Conservation (phyloP, 768 basidiomycete genomes). For the Mycena venus region DNA sequence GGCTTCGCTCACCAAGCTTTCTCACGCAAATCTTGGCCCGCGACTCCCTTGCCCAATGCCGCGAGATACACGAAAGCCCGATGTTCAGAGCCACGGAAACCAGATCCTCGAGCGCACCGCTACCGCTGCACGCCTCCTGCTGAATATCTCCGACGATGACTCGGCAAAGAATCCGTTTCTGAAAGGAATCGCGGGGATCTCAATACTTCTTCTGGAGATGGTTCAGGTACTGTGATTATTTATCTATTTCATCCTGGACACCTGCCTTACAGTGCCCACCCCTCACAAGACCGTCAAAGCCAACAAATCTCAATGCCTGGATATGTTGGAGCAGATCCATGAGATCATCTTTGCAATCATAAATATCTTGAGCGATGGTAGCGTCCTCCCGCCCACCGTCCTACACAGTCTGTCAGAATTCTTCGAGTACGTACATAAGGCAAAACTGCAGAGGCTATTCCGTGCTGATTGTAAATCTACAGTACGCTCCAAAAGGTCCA, state of each 20-base stretch:
- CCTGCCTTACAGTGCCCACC: background rate
- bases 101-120: background rate
- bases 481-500: constrained; percentile 21
- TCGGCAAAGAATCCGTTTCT: constrained; percentile 3
- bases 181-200: constrained; percentile 18
- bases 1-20: no score
- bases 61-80: background rate
- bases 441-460: no score
- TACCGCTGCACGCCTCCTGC: background rate
- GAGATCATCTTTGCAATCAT: constrained; percentile 5
- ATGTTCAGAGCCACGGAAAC: background rate
- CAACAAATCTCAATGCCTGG: constrained; percentile 8
- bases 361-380: background rate
- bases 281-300: constrained; percentile 16
- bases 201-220: constrained; percentile 8
- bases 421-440: background rate
- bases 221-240: background rate
- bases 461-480: no score
- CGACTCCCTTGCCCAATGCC: constrained; percentile 7
- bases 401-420: background rate
- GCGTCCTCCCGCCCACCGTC: background rate
- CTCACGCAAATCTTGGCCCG: no score
- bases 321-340: constrained; percentile 1
- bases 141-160: constrained; percentile 1
- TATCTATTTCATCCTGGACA: background rate